Percentiles rank a stretch among this genome's conserved stretches.
Evolutionary conservation across 2,329 filamentous ascomycete species (phyloP).

Genomic region (Beauveria sp.): DNA sequence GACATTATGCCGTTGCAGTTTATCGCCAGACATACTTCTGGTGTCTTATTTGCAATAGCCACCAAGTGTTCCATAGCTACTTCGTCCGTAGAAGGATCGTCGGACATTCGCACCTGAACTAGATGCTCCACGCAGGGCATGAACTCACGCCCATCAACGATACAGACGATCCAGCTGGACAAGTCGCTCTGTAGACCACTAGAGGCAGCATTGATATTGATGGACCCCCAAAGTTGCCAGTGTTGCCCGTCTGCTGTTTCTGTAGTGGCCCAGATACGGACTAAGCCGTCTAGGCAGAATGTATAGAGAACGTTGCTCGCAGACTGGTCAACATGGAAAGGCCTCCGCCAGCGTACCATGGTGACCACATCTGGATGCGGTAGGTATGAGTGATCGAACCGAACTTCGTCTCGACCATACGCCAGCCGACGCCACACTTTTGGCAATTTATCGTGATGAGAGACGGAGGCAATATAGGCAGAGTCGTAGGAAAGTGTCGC

Average conservation of each 20-base stretch:
- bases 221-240: conserved; percentile 70
- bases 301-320: conserved; percentile 88
- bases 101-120: conserved; percentile 51
- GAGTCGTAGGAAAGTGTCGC: conserved; percentile 82
- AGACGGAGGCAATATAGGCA: conserved; percentile 74
- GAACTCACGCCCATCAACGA: conserved; percentile 78
- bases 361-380: conserved; percentile 78
- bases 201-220: conserved; percentile 70
- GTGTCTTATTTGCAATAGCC: conserved; percentile 73
- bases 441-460: conserved; percentile 70
- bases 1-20: conserved; percentile 83
- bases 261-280: conserved; percentile 77
- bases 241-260: conserved; percentile 65
- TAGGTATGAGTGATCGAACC: conserved; percentile 87
- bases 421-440: conserved; percentile 89
- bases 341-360: conserved; percentile 76
- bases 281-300: conserved; percentile 68
- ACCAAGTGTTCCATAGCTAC: conserved; percentile 77
- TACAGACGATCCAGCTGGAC: conserved; percentile 48
- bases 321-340: conserved; percentile 67
- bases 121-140: conserved; percentile 68
- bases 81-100: conserved; percentile 53
- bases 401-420: conserved; percentile 73
- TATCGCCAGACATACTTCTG: conserved; percentile 80
- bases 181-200: conserved; percentile 29